These are phyloP conservation scores for Lenzites betulinus DNA, from an alignment of 768 basidiomycete genomes.

Conservation along the genomic window DNA sequence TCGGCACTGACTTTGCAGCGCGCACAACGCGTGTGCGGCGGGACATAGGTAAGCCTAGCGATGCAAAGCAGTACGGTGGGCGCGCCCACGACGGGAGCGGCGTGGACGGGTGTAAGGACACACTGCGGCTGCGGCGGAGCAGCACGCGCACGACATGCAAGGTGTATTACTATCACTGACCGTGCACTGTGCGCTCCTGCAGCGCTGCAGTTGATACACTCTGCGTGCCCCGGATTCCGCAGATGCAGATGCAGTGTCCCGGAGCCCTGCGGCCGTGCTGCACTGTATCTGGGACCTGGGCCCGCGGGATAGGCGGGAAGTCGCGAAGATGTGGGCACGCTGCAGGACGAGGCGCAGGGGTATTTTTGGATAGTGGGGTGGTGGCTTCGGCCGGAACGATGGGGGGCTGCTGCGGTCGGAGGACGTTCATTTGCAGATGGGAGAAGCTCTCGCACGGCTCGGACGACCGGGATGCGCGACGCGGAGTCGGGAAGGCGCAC, in stretches of 20 bases:
- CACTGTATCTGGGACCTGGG: neutral
- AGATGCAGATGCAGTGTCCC: neutral
- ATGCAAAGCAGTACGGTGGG: neutral
- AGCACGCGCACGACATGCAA: neutral
- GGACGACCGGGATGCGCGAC: conserved; percentile 11
- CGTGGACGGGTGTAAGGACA: neutral
- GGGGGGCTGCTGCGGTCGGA: neutral
- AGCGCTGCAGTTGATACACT: too few species aligned
- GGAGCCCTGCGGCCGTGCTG: neutral
- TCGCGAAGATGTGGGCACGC: neutral
- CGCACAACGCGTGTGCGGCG: neutral
- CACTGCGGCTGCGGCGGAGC: neutral
- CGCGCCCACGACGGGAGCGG: neutral
- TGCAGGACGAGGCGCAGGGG: neutral
- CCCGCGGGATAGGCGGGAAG: neutral
- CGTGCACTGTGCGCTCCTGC: too few species aligned
- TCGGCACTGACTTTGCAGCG: neutral
- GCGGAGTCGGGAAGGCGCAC: neutral
- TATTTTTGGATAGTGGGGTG: conserved; percentile 7
- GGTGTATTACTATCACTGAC: neutral
- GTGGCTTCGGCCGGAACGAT: conserved; percentile 3
- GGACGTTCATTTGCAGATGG: neutral
- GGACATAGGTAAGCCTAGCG: neutral
- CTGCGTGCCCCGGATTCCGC: neutral
- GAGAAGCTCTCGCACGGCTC: conserved; percentile 10